phyloP scores from a whole-genome alignment of 352 stramenopile genomes.

The Lagenidium sp. region DNA sequence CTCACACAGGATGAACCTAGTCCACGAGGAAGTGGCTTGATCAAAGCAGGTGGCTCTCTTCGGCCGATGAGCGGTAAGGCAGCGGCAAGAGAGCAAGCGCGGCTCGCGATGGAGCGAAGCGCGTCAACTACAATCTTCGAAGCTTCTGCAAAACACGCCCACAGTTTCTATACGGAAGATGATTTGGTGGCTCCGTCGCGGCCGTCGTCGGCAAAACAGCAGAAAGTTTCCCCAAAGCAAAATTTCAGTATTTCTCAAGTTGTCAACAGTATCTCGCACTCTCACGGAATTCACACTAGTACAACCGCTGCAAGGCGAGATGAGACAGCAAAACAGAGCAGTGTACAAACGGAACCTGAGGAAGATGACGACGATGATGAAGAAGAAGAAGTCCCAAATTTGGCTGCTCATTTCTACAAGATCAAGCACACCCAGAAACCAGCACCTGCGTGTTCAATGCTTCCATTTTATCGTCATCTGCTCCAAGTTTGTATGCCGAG shows the following conservation, averaged over 20 bases:
- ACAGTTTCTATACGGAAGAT: constrained; percentile 72
- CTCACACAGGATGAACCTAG: no score
- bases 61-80: constrained; percentile 54
- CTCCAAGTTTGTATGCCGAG: constrained; percentile 68
- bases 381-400: constrained; percentile 30
- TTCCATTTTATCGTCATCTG: constrained; percentile 79
- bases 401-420: constrained; percentile 63
- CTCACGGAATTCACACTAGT: no score
- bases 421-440: constrained; percentile 80
- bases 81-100: constrained; percentile 36
- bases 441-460: constrained; percentile 51
- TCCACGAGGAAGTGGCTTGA: no score
- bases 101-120: constrained; percentile 29
- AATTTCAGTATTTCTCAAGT: constrained; percentile 60
- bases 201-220: constrained; percentile 1
- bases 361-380: constrained; percentile 38
- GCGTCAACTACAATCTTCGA: constrained; percentile 22
- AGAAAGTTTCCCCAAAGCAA: constrained; percentile 21
- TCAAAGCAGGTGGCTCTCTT: not conserved
- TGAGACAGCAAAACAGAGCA: no score
- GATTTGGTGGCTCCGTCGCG: constrained; percentile 22
- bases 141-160: constrained; percentile 42
- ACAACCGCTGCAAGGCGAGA: no score
- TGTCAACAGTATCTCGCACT: no score
- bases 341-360: no score